phyloP scores from a whole-genome alignment of 148 eudicot species.

The Cornus florida region DNA sequence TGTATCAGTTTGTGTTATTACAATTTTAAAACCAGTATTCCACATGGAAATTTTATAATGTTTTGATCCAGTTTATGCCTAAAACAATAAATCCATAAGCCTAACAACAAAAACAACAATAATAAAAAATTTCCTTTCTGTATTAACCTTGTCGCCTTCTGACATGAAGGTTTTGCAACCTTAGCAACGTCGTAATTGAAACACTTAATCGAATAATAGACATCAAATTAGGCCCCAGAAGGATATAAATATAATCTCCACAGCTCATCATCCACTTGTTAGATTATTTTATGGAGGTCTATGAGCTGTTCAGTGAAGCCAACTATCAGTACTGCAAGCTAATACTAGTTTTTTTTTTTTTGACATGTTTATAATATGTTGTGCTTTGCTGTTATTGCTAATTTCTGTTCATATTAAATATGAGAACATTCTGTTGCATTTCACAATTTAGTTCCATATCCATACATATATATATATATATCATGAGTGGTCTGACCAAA shows the following conservation, averaged over 20 bases:
- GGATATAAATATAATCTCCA: slow-evolving; percentile 24
- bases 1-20: too few relatives aligned
- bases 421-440: neutral
- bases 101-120: neutral
- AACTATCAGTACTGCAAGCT: slow-evolving; percentile 4
- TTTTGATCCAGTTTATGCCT: too few relatives aligned
- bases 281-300: slow-evolving; percentile 7
- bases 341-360: neutral
- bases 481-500: too few relatives aligned
- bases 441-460: too few relatives aligned
- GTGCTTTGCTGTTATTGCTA: neutral
- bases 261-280: slow-evolving; percentile 17
- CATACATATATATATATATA: too few relatives aligned
- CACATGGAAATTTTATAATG: too few relatives aligned
- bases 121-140: slow-evolving; percentile 5
- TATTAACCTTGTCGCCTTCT: slow-evolving; percentile 2
- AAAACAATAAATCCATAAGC: too few relatives aligned
- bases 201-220: slow-evolving; percentile 5
- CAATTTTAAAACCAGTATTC: too few relatives aligned
- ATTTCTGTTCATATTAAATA: neutral
- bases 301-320: slow-evolving; percentile 21
- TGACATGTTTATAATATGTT: neutral
- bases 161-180: slow-evolving; percentile 24
- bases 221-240: slow-evolving; percentile 15
- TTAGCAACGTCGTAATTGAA: slow-evolving; percentile 18